A percentile compares a stretch with the other conserved stretches of the same genome.
These are phyloP conservation scores for Mortierella sp. DNA, from an alignment of 371 early-diverging fungal genomes.

Conservation along the genomic window DNA sequence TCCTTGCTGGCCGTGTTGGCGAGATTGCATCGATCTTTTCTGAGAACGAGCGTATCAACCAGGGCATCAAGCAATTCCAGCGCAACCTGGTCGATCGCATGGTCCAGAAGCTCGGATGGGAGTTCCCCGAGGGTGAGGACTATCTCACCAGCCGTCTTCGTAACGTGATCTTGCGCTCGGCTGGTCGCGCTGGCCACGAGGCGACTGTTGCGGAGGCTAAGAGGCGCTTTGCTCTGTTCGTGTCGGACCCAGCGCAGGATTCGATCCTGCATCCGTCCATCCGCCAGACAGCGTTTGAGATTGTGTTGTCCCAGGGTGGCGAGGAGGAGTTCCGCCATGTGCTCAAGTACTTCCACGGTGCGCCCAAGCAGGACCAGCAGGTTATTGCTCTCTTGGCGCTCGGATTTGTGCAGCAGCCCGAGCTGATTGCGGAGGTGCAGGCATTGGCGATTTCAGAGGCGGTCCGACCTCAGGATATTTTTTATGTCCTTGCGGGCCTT, in stretches of 20 bases:
- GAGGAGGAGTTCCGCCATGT: slow-evolving; percentile 82
- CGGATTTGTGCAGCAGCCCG: slow-evolving; percentile 73
- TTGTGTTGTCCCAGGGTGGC: slow-evolving; percentile 77
- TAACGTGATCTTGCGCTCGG: slow-evolving; percentile 58
- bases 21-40: slow-evolving; percentile 58
- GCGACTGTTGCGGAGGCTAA: slow-evolving; percentile 66
- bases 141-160: slow-evolving; percentile 59
- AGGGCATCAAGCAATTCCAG: slow-evolving; percentile 58
- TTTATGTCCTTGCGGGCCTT: slow-evolving; percentile 68
- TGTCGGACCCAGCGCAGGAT: slow-evolving; percentile 62
- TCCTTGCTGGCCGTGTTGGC: slow-evolving; percentile 55
- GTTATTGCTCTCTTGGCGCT: slow-evolving; percentile 80
- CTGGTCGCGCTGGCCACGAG: slow-evolving; percentile 57
- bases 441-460: slow-evolving; percentile 74
- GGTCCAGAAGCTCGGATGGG: slow-evolving; percentile 68
- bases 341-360: slow-evolving; percentile 77
- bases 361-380: slow-evolving; percentile 79
- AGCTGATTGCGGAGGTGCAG: slow-evolving; percentile 69
- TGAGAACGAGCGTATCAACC: slow-evolving; percentile 53
- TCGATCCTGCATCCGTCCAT: slow-evolving; percentile 86
- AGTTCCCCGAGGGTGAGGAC: slow-evolving; percentile 59
- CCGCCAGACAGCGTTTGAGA: slow-evolving; percentile 79
- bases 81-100: slow-evolving; percentile 64
- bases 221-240: slow-evolving; percentile 68
- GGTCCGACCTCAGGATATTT: slow-evolving; percentile 87